A percentile compares a stretch with the other conserved stretches of the same genome.
Evolutionary conservation across 139 green algal species (phyloP).

Genomic region (Picochlorum sp.): DNA sequence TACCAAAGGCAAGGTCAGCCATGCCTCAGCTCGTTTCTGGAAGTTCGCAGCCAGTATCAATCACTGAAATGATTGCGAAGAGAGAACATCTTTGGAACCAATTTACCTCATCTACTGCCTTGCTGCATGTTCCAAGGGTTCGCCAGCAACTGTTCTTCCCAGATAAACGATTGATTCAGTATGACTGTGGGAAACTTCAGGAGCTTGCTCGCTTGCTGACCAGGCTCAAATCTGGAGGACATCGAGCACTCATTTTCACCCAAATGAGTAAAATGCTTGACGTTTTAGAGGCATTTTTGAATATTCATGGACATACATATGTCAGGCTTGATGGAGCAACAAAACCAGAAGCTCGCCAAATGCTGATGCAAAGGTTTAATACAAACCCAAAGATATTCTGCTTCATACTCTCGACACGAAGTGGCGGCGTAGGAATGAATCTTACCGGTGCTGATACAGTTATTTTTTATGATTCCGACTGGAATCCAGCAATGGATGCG

Average conservation of each 20-base stretch:
- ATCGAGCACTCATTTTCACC: conserved; percentile 94
- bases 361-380: conserved; percentile 89
- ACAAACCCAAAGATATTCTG: conserved; percentile 77
- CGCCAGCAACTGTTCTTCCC: conserved; percentile 92
- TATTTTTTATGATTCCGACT: conserved; percentile 98
- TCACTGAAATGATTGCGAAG: conserved; percentile 20
- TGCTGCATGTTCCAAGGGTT: conserved; percentile 63
- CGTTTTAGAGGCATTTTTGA: conserved; percentile 92
- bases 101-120: conserved; percentile 22
- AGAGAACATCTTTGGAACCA: conserved; percentile 24
- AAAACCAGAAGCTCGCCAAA: conserved; percentile 89
- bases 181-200: conserved; percentile 90
- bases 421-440: conserved; percentile 97
- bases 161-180: conserved; percentile 87
- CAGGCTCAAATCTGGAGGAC: conserved; percentile 65
- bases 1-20: conserved; percentile 63
- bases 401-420: conserved; percentile 94
- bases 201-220: conserved; percentile 74
- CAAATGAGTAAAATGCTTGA: conserved; percentile 97
- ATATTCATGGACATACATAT: conserved; percentile 90
- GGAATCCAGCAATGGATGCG: conserved; percentile 94
- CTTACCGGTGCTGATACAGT: conserved; percentile 95
- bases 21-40: conserved; percentile 44
- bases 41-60: conserved; percentile 24
- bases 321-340: conserved; percentile 91